Conservation (phyloP, 345 rosid genomes). For the Acer yangbiense region DNA sequence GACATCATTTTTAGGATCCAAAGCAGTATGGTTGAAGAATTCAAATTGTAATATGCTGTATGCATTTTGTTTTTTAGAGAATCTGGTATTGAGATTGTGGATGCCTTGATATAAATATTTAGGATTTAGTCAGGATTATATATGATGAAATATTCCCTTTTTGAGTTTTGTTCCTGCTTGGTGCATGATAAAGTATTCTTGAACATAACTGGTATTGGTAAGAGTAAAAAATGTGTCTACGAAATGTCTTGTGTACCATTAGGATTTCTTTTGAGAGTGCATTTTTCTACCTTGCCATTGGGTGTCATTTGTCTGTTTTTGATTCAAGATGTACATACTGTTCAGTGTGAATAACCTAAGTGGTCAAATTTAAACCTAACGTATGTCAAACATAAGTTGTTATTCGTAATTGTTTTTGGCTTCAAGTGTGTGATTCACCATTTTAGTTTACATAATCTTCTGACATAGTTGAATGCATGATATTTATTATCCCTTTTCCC, state of each 20-base stretch:
- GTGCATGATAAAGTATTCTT: neutral
- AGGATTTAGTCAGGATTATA: neutral
- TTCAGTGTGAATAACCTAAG: neutral
- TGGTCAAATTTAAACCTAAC: neutral
- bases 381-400: neutral
- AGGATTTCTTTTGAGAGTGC: neutral
- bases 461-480: neutral
- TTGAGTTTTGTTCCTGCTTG: neutral
- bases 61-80: neutral
- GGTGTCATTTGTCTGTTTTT: neutral
- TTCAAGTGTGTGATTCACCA: neutral
- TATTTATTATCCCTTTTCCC: neutral
- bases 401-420: neutral
- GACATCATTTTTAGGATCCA: conserved; percentile 20
- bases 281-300: neutral
- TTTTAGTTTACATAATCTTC: neutral
- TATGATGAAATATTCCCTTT: neutral
- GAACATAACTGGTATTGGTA: neutral
- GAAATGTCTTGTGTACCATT: neutral
- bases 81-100: neutral
- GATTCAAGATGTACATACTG: neutral
- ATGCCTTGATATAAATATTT: neutral
- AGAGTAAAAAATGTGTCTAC: neutral
- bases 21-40: neutral
- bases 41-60: neutral